These are phyloP conservation scores for Ilyonectria robusta DNA, from an alignment of 2,329 filamentous ascomycete species.

Conservation along the genomic window DNA sequence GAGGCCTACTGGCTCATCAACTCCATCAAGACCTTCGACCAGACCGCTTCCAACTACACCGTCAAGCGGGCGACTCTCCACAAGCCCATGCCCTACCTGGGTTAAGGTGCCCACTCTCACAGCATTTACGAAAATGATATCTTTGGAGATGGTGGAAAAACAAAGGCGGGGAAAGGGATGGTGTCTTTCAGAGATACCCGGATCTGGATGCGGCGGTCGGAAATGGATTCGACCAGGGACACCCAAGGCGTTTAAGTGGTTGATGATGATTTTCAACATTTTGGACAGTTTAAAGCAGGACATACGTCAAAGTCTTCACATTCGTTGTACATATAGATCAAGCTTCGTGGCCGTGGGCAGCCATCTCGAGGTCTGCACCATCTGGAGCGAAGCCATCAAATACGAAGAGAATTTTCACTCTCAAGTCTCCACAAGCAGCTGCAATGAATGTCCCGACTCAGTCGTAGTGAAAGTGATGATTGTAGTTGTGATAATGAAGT, in stretches of 20 bases:
- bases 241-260: slow-evolving; percentile 7
- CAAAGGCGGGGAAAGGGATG: not conserved
- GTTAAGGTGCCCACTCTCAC: slow-evolving; percentile 25
- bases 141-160: not conserved
- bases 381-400: not conserved
- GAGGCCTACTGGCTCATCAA: slow-evolving; percentile 86
- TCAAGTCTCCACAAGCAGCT: not conserved
- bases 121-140: not conserved
- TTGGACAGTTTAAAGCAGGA: slow-evolving; percentile 21
- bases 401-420: slow-evolving; percentile 4
- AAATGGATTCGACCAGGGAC: slow-evolving; percentile 1
- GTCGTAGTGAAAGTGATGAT: not conserved
- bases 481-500: not conserved
- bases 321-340: slow-evolving; percentile 27
- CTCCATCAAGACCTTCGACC: slow-evolving; percentile 74
- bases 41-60: slow-evolving; percentile 32
- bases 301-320: slow-evolving; percentile 9
- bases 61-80: slow-evolving; percentile 20
- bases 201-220: not conserved
- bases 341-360: slow-evolving; percentile 7
- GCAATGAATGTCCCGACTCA: not conserved
- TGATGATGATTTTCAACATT: slow-evolving; percentile 1
- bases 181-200: slow-evolving; percentile 9
- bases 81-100: slow-evolving; percentile 36
- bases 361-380: not conserved